A percentile compares a stretch with the other conserved stretches of the same genome.
Conservation (phyloP, 108 stramenopile species). For the Stephanodiscus triporus region DNA sequence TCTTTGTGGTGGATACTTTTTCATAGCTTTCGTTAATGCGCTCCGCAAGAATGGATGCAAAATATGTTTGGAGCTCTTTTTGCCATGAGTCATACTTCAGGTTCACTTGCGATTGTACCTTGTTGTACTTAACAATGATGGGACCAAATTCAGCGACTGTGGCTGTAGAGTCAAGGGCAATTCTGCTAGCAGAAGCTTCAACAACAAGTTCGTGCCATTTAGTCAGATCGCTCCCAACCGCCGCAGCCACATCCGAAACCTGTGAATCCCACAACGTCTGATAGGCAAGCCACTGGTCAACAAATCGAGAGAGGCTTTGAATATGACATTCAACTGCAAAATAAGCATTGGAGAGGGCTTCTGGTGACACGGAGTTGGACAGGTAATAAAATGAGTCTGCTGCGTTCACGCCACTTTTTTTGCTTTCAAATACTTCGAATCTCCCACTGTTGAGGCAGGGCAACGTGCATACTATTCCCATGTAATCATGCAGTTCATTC, state of each 20-base stretch:
- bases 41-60: slow-evolving; percentile 79
- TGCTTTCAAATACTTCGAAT: slow-evolving; percentile 89
- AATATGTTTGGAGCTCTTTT: slow-evolving; percentile 90
- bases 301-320: slow-evolving; percentile 66
- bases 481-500: slow-evolving; percentile 78
- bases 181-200: slow-evolving; percentile 85
- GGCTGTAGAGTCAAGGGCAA: slow-evolving; percentile 84
- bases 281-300: slow-evolving; percentile 92
- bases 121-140: slow-evolving; percentile 85
- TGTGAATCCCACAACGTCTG: slow-evolving; percentile 96
- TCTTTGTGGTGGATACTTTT: slow-evolving; percentile 73
- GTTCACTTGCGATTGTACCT: slow-evolving; percentile 93
- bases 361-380: slow-evolving; percentile 54
- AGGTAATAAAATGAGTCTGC: slow-evolving; percentile 61
- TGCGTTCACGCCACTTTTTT: slow-evolving; percentile 14
- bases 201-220: slow-evolving; percentile 86
- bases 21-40: slow-evolving; percentile 66
- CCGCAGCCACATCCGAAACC: slow-evolving; percentile 77
- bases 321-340: slow-evolving; percentile 72
- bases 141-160: slow-evolving; percentile 88
- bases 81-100: slow-evolving; percentile 99
- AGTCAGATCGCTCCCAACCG: slow-evolving; percentile 83
- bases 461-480: slow-evolving; percentile 81
- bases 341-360: slow-evolving; percentile 68
- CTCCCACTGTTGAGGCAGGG: slow-evolving; percentile 85